Evolutionary conservation across 257 asterid genomes (phyloP).

Genomic region (Voacanga thouarsii): DNA sequence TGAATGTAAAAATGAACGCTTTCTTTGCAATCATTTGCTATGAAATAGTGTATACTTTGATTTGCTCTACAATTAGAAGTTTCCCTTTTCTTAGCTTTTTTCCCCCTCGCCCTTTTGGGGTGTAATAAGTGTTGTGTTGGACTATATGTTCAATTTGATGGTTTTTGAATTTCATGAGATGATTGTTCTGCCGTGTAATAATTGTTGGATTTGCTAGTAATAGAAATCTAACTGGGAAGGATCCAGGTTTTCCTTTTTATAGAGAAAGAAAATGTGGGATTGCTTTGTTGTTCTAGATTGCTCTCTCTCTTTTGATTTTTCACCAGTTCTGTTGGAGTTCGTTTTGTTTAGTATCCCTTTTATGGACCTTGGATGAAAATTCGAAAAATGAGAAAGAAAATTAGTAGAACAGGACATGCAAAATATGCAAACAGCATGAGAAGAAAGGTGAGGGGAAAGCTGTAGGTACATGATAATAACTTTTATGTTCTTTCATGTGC

Average conservation of each 20-base stretch:
- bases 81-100: not conserved
- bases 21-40: not conserved
- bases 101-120: not conserved
- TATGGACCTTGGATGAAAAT: not conserved
- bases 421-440: not conserved
- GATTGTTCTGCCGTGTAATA: not conserved
- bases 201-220: not conserved
- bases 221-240: not conserved
- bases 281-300: not conserved
- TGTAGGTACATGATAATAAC: not conserved
- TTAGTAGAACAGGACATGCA: not conserved
- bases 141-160: not conserved
- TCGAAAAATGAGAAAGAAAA: not conserved
- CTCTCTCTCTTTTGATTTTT: not conserved
- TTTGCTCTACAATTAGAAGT: not conserved
- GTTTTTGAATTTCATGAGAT: not conserved
- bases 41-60: not conserved
- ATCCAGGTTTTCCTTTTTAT: not conserved
- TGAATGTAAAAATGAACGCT: not conserved
- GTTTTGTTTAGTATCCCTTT: not conserved
- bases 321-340: not conserved
- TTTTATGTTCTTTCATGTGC: not conserved
- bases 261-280: not conserved
- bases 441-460: constrained; percentile 1
- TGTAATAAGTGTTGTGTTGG: not conserved